These are phyloP conservation scores for Lachancea cidri DNA, from an alignment of 805 yeast genomes.

Conservation along the genomic window DNA sequence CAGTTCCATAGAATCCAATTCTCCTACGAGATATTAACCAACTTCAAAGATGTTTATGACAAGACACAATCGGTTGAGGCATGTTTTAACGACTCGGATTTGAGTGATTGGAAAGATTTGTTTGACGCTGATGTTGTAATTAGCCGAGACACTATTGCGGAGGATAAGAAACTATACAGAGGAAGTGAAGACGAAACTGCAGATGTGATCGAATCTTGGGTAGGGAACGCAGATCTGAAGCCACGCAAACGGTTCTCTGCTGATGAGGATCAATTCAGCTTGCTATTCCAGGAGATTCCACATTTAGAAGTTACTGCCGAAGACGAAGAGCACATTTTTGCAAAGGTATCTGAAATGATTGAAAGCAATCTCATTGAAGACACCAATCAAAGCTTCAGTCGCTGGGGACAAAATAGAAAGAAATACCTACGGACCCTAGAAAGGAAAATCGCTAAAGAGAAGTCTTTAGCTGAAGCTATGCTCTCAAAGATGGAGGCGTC, in stretches of 20 bases:
- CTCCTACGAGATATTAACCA: slow-evolving; percentile 60
- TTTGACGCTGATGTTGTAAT: slow-evolving; percentile 46
- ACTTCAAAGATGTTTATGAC: slow-evolving; percentile 55
- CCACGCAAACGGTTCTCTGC: slow-evolving; percentile 3
- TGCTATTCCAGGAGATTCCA: slow-evolving; percentile 68
- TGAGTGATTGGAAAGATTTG: slow-evolving; percentile 55
- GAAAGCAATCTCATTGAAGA: slow-evolving; percentile 35
- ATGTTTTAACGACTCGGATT: slow-evolving; percentile 31
- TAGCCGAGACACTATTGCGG: slow-evolving; percentile 60
- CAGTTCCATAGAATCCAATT: slow-evolving; percentile 67
- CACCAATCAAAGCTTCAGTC: slow-evolving; percentile 41
- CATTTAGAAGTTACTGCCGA: slow-evolving; percentile 59
- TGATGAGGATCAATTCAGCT: slow-evolving; percentile 59
- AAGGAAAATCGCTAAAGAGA: slow-evolving; percentile 54
- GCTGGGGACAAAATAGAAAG: slow-evolving; percentile 46
- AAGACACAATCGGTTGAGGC: slow-evolving; percentile 56
- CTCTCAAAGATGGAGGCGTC: slow-evolving; percentile 31
- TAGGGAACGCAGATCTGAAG: slow-evolving; percentile 23
- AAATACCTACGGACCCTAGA: slow-evolving; percentile 44
- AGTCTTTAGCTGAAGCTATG: slow-evolving; percentile 52
- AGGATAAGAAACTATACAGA: slow-evolving; percentile 63
- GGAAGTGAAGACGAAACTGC: slow-evolving; percentile 50
- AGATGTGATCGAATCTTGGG: slow-evolving; percentile 60
- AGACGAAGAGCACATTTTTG: slow-evolving; percentile 59
- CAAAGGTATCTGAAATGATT: slow-evolving; percentile 44